Base-by-base conservation (phyloP, 2,329 filamentous ascomycete genomes). In the Rutstroemia sp. region DNA sequence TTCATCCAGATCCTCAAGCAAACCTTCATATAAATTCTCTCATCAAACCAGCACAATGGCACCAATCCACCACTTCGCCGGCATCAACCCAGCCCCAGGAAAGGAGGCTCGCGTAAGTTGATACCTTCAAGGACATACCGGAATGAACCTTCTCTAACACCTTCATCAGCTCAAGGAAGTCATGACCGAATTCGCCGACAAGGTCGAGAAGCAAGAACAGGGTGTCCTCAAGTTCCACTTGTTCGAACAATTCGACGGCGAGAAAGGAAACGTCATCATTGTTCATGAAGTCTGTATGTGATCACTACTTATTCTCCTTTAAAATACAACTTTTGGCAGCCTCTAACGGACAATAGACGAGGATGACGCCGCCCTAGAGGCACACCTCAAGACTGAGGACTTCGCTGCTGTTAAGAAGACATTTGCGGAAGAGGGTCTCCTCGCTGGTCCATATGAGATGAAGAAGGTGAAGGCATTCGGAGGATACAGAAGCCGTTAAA, bases 61-160 rank as follows among this genome's bases (percentile, higher is more conserved):
- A 49, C 36, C 34, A 34, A 4, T 42, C 23, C 12, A 49, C 45
- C n/a, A 2, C 19, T 23, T 52, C 40, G 61, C 55, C 7, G 60
- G 60, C 27, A 0, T 62, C 12, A 63, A 58, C 16, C 62, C 61
- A 4, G 57, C 61, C 38, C 40, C 48, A 10, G 63, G 63, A 10
- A 63, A 64, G 46, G 62, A 61, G 38, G 46, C 53, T 40, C 57
- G 61, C 42, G 63, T 63, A 61, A 21, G 44, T 54, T 25, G 9
- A 6, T 23, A 21, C n/a, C 39, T 19, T 19, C 39, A 9, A 42
- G 39, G 38, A 17, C 17, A 8, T 8, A 42, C 14, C 19, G 23
- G 23, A 48, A 27, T 34, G n/a, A 30, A 23, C 5, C 19, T 9
- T 16, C 16, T 10, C 16, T 21, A 27, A 48, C 39, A n/a, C 16